Percentiles rank a stretch among this genome's conserved stretches.
Conservation (phyloP, 495 filamentous ascomycete genomes). For the Cudoniella acicularis region DNA sequence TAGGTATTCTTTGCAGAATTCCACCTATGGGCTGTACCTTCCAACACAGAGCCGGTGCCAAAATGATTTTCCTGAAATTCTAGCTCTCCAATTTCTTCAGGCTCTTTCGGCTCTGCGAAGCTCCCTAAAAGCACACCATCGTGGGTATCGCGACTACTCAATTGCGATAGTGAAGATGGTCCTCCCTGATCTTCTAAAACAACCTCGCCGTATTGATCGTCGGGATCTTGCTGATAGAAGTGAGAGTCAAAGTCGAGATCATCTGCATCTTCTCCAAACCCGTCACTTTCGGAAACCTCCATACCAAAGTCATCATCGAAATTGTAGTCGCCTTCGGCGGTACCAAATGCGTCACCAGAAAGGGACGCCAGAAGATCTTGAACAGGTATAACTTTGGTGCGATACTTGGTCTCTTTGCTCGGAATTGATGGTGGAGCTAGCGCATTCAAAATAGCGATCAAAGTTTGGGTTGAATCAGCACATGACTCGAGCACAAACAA, state of each 20-base stretch:
- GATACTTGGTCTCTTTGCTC: constrained; percentile 76
- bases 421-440: constrained; percentile 80
- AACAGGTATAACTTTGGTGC: constrained; percentile 79
- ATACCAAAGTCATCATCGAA: constrained; percentile 52
- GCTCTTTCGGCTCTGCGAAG: constrained; percentile 54
- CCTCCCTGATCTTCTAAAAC: constrained; percentile 44
- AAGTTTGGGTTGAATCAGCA: constrained; percentile 93
- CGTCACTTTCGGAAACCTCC: constrained; percentile 6
- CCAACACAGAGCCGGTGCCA: constrained; percentile 52
- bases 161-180: constrained; percentile 28
- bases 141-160: constrained; percentile 39
- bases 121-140: constrained; percentile 61
- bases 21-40: constrained; percentile 73
- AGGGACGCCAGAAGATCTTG: constrained; percentile 88
- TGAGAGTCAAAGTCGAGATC: constrained; percentile 26
- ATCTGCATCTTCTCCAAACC: constrained; percentile 9
- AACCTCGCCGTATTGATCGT: constrained; percentile 25
- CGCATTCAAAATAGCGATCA: constrained; percentile 75
- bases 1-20: constrained; percentile 72
- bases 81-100: constrained; percentile 40
- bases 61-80: constrained; percentile 82
- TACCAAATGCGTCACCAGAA: constrained; percentile 74
- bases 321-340: constrained; percentile 50
- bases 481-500: constrained; percentile 90
- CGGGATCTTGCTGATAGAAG: constrained; percentile 20